Conservation (phyloP, 257 asterid species). For the Solanum chaucha region DNA sequence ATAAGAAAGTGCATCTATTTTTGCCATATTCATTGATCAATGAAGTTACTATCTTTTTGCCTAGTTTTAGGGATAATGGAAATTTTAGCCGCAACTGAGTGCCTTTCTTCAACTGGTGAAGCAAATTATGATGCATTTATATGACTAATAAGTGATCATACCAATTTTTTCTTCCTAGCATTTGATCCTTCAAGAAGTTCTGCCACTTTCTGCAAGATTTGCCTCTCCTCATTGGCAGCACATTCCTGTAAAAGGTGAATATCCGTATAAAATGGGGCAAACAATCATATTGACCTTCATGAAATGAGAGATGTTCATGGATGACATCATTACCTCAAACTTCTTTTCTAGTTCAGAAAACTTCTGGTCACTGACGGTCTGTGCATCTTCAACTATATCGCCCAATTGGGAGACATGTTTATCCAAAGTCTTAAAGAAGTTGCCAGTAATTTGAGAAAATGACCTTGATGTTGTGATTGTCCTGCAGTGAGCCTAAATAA, state of each 20-base stretch:
- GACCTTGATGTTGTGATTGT: slow-evolving; percentile 71
- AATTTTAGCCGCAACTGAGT: background rate
- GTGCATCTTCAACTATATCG: slow-evolving; percentile 77
- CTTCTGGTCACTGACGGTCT: slow-evolving; percentile 49
- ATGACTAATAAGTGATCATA: slow-evolving; percentile 8
- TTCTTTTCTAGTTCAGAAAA: slow-evolving; percentile 75
- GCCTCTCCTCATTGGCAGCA: slow-evolving; percentile 85
- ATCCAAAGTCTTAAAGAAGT: slow-evolving; percentile 67
- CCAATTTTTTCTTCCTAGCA: slow-evolving; percentile 88
- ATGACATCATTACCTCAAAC: slow-evolving; percentile 62
- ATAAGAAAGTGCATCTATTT: background rate
- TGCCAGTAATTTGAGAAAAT: slow-evolving; percentile 50
- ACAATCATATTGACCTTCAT: background rate
- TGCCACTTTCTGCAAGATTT: slow-evolving; percentile 83
- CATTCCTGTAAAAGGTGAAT: slow-evolving; percentile 46
- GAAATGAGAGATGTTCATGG: slow-evolving; percentile 5
- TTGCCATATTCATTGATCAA: background rate
- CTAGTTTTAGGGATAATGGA: background rate
- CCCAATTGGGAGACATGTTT: slow-evolving; percentile 68
- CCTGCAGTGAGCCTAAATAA: slow-evolving; percentile 86
- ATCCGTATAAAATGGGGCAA: background rate
- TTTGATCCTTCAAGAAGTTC: slow-evolving; percentile 87
- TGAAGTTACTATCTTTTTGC: background rate
- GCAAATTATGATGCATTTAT: background rate
- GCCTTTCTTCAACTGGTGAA: background rate